A percentile compares a stretch with the other conserved stretches of the same genome.
phyloP scores from a whole-genome alignment of 345 rosid genomes.

The Salix dunnii region DNA sequence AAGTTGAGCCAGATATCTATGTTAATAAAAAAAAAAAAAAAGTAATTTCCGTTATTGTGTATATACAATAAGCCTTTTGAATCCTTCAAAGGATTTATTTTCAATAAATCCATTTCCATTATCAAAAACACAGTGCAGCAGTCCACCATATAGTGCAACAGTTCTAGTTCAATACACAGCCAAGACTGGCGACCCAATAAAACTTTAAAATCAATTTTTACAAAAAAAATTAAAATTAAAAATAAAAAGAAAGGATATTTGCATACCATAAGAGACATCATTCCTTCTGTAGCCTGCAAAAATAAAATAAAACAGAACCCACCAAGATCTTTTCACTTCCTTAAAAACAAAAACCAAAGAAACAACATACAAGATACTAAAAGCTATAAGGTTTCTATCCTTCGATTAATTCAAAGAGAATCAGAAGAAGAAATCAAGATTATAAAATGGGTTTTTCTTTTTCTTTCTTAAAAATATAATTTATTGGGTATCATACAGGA shows the following conservation, averaged over 20 bases:
- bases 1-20: no score
- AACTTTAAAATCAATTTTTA: neutral
- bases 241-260: neutral
- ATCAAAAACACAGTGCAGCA: neutral
- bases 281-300: constrained; percentile 33
- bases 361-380: neutral
- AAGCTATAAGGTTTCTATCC: neutral
- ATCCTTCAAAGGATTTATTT: neutral
- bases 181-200: neutral
- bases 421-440: neutral
- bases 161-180: neutral
- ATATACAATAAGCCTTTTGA: neutral
- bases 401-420: neutral
- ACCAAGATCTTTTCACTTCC: neutral
- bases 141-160: neutral
- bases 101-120: neutral
- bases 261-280: constrained; percentile 32
- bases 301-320: neutral
- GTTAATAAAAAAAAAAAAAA: no score
- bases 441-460: neutral
- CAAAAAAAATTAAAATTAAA: neutral
- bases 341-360: neutral
- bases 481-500: constrained; percentile 1
- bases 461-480: neutral
- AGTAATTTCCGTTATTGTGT: neutral